These are phyloP conservation scores for Pholiota microspora DNA, from an alignment of 768 basidiomycete genomes.

Conservation along the genomic window DNA sequence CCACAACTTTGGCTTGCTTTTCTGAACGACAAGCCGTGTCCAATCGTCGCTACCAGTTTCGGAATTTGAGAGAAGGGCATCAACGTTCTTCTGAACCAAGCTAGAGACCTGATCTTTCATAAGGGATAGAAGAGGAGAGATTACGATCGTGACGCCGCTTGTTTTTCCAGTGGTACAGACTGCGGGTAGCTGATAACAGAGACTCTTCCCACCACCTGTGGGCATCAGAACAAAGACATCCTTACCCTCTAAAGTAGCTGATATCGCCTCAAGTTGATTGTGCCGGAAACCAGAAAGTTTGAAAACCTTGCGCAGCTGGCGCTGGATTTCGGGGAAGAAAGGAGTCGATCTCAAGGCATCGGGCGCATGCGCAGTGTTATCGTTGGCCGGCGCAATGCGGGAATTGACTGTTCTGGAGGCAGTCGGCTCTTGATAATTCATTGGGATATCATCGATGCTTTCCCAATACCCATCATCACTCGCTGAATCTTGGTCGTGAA, in stretches of 20 bases:
- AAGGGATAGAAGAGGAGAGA: slow-evolving; percentile 85
- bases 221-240: slow-evolving; percentile 97
- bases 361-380: neutral
- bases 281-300: slow-evolving; percentile 64
- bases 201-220: slow-evolving; percentile 89
- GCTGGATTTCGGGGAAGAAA: slow-evolving; percentile 50
- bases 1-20: slow-evolving; percentile 60
- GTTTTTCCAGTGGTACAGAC: slow-evolving; percentile 72
- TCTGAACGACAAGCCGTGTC: slow-evolving; percentile 40
- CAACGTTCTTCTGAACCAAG: slow-evolving; percentile 60
- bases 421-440: slow-evolving; percentile 15
- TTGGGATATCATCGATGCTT: slow-evolving; percentile 38
- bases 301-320: slow-evolving; percentile 59
- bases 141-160: slow-evolving; percentile 82
- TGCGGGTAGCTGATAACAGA: slow-evolving; percentile 90
- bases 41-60: slow-evolving; percentile 42
- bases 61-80: slow-evolving; percentile 69
- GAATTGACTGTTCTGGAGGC: neutral
- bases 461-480: slow-evolving; percentile 50
- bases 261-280: slow-evolving; percentile 87
- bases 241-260: slow-evolving; percentile 70
- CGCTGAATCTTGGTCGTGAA: neutral
- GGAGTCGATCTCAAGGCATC: slow-evolving; percentile 10
- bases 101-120: slow-evolving; percentile 87
- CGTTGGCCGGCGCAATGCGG: neutral